Percentiles rank a stretch among this genome's conserved stretches.
phyloP scores from a whole-genome alignment of 441 rosid genomes.

The Eutrema salsugineum region DNA sequence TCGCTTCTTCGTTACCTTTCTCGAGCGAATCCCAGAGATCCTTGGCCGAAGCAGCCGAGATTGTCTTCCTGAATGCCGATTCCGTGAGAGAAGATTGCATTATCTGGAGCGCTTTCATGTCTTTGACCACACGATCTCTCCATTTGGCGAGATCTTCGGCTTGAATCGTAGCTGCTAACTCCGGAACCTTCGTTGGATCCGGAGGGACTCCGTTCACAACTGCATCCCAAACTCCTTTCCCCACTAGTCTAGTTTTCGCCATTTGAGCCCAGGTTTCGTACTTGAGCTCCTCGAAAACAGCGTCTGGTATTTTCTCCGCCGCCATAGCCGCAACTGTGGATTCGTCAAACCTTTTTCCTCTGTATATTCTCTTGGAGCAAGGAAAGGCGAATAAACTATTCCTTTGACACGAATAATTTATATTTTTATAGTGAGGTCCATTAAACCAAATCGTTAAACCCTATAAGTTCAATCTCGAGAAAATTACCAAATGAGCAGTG shows the following conservation, averaged over 20 bases:
- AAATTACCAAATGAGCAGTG: too few relatives aligned
- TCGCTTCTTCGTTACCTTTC: not conserved
- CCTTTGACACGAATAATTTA: not conserved
- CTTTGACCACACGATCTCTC: not conserved
- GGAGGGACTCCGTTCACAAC: conserved; percentile 1
- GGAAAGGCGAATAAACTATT: not conserved
- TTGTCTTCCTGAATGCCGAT: not conserved
- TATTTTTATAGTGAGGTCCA: not conserved
- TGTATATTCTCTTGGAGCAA: not conserved
- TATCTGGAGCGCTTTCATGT: conserved; percentile 10
- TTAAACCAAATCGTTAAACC: not conserved
- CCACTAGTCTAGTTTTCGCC: not conserved
- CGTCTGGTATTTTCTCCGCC: not conserved
- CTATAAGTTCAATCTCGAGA: too few relatives aligned
- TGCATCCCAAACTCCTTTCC: conserved; percentile 5
- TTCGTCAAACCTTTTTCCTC: not conserved
- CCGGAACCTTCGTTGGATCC: conserved; percentile 10
- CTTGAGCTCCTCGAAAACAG: not conserved
- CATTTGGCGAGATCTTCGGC: not conserved
- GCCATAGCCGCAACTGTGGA: not conserved
- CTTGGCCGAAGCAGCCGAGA: not conserved
- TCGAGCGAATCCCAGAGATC: conserved; percentile 9
- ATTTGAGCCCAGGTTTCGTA: not conserved
- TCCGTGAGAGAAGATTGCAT: conserved; percentile 4
- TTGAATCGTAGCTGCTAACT: not conserved